Percentiles rank a stretch among this genome's conserved stretches.
phyloP scores from a whole-genome alignment of 768 basidiomycete genomes.

The Psilocybe sp. region DNA sequence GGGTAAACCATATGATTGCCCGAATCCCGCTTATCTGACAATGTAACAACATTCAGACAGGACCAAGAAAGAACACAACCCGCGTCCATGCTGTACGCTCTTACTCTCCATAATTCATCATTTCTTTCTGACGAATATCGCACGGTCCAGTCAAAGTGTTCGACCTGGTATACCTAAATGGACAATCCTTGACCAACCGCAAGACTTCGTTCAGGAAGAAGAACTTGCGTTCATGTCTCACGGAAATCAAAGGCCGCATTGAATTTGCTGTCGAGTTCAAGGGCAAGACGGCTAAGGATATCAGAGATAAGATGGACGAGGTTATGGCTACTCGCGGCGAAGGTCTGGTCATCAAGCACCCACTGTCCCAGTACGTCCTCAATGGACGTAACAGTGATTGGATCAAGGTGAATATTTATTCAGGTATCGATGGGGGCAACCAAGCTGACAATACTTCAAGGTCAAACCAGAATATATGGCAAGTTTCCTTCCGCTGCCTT shows the following conservation, averaged over 20 bases:
- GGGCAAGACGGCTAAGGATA: conserved; percentile 79
- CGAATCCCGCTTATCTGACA: not conserved
- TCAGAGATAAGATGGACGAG: conserved; percentile 75
- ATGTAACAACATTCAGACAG: conserved; percentile 46
- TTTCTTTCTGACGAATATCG: not conserved
- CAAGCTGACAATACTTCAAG: conserved; percentile 24
- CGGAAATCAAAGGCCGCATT: conserved; percentile 71
- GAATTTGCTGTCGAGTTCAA: conserved; percentile 74
- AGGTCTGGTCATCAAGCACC: conserved; percentile 90
- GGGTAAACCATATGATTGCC: conserved; percentile 38
- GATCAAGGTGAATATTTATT: conserved; percentile 68
- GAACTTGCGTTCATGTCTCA: conserved; percentile 67
- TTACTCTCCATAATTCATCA: not conserved
- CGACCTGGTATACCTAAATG: conserved; percentile 88
- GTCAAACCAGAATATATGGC: conserved; percentile 91
- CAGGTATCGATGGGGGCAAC: not conserved
- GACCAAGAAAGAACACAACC: conserved; percentile 64
- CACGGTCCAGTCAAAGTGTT: conserved; percentile 83
- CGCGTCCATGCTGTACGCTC: conserved; percentile 85
- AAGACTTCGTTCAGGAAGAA: conserved; percentile 76
- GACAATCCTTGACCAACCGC: conserved; percentile 70
- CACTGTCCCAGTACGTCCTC: conserved; percentile 72
- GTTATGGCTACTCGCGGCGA: conserved; percentile 87
- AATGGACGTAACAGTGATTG: conserved; percentile 90
- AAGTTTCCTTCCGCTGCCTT: conserved; percentile 8